Percentiles rank a stretch among this genome's conserved stretches.
These are phyloP conservation scores for Chlorencoelia australis DNA, from an alignment of 2,329 filamentous ascomycete species.

Conservation along the genomic window DNA sequence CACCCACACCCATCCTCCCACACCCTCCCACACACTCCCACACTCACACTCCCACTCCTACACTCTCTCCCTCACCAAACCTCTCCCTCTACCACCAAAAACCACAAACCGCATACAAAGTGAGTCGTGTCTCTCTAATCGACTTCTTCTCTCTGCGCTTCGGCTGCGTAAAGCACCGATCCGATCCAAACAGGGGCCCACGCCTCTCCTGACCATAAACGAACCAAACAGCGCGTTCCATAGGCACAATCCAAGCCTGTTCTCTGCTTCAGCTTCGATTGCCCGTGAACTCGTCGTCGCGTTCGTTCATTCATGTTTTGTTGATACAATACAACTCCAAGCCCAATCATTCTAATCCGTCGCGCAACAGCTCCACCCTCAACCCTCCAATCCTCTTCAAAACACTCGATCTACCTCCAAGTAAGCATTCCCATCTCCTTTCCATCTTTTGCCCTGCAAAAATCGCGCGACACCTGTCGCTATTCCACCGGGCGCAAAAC, in stretches of 20 bases:
- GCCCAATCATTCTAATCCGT: slow-evolving; percentile 11
- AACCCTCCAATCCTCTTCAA: slow-evolving; percentile 4
- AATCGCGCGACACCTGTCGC: slow-evolving; percentile 8
- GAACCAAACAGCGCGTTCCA: background rate
- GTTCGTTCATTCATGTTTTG: background rate
- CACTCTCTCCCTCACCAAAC: slow-evolving; percentile 5
- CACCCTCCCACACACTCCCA: slow-evolving; percentile 2
- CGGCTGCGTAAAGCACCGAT: too few species aligned
- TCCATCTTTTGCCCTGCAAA: slow-evolving; percentile 8
- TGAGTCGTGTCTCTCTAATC: too few species aligned
- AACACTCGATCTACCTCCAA: slow-evolving; percentile 6
- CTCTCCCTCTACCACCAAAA: slow-evolving; percentile 3
- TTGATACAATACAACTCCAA: background rate
- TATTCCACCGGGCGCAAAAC: slow-evolving; percentile 5
- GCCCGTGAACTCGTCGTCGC: slow-evolving; percentile 2
- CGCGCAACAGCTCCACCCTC: slow-evolving; percentile 15
- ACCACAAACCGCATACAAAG: slow-evolving; percentile 1
- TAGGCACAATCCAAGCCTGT: background rate
- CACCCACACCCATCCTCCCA: background rate
- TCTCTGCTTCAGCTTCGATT: background rate
- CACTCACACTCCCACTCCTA: slow-evolving; percentile 3
- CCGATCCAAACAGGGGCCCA: background rate
- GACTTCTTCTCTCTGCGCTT: too few species aligned
- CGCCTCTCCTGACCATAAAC: slow-evolving; percentile 1
- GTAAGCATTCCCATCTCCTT: slow-evolving; percentile 14